Percentiles rank a stretch among this genome's conserved stretches.
phyloP scores from a whole-genome alignment of 129 eudicot genomes.

The Saussurea involucrata region DNA sequence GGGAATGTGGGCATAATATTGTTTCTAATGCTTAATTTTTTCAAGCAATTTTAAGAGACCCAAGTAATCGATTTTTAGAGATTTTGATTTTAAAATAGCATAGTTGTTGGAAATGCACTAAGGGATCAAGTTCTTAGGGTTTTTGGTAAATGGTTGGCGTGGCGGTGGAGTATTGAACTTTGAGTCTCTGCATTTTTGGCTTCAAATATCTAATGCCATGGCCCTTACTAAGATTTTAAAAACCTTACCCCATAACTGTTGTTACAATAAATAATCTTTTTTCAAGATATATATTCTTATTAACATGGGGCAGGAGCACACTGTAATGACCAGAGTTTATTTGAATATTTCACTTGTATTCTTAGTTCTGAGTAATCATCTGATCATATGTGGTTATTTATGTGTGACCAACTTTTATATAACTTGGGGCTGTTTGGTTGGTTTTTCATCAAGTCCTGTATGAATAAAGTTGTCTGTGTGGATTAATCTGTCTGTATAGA shows the following conservation, averaged over 20 bases:
- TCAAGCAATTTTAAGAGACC: background rate
- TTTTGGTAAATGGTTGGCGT: background rate
- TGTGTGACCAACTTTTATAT: background rate
- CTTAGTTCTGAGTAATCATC: no score
- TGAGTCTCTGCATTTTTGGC: background rate
- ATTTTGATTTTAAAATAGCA: no score
- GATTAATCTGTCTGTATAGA: no score
- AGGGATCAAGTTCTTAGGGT: background rate
- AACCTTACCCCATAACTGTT: background rate
- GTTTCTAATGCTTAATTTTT: background rate
- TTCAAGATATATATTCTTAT: background rate
- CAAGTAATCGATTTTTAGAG: background rate
- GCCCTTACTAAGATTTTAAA: background rate
- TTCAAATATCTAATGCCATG: background rate
- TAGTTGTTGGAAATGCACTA: no score
- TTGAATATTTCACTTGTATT: no score
- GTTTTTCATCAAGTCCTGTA: no score
- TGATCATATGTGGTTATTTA: no score
- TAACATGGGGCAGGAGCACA: background rate
- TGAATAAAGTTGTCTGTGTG: no score
- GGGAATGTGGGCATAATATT: background rate
- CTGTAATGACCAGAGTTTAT: background rate
- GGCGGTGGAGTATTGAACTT: background rate
- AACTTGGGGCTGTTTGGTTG: no score
- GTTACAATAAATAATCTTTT: no score